Evolutionary conservation across 2,329 filamentous ascomycete species (phyloP), one percentile per base, ranked within the genome.

Genomic region (Trichoderma oligosporum): DNA sequence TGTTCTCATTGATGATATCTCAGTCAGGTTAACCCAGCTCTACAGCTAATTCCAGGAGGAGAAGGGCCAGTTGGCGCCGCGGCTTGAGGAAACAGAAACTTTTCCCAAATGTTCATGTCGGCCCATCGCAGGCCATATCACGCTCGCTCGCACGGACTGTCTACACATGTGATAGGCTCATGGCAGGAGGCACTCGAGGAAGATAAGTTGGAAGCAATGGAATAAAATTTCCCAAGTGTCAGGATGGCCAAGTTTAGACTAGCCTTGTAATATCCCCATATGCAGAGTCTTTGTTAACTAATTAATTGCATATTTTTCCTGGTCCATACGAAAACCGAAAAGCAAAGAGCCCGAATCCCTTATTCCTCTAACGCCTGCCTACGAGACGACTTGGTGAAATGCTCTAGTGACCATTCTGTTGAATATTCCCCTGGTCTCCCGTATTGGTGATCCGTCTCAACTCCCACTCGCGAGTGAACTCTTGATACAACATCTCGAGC

Each of bases 391-490:
- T 39, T 25, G 16, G 27, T 49, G 20, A 45, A 39, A 18, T 24
- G 20, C 14, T 48, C 38, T 61, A 72, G 45, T 71, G 67, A 20
- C 70, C 72, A 57, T 72, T 71, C 24, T 62, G 39, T 58, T 73
- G 71, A 71, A 74, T 68, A 52, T 73, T 76, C 57, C 74, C 78
- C 66, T 82, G 78, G 61, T 86, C 82, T 51, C 82, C 82, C 20
- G 82, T 84, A 42, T 83, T 83, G 59, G 87, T 89, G 81, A 95
- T 93, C 74, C 91, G 92, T 67, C 90, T 86, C 65, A 96, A 76
- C 73, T 95, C 90, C 75, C 86, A 94, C 73, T 97, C 93, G 68
- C 93, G 91, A 18, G 89, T 96, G 71, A 97, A 96, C 69, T 95
- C 90, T 62, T 89, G 85, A 61, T 88, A 88, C 59, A 99, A 78